Evolutionary conservation across 1,284 basidiomycete genomes (phyloP).

Genomic region (Puccinia polysora): DNA sequence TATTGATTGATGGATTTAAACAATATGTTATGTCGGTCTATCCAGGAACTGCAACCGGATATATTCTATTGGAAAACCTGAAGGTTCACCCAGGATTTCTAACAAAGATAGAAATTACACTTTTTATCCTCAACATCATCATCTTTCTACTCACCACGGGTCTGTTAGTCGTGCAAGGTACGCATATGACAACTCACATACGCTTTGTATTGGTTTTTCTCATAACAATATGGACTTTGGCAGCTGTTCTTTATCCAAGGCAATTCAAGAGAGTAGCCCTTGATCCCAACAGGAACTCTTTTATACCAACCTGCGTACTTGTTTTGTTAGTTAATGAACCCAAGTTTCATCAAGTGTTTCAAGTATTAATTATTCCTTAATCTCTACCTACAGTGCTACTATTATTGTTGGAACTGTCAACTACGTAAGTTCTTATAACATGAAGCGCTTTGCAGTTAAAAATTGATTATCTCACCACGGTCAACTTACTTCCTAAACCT

Average conservation of each 20-base stretch:
- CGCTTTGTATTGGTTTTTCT: no score
- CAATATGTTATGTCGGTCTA: no score
- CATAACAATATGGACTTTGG: no score
- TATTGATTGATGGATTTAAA: no score
- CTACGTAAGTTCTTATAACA: slow-evolving; percentile 10
- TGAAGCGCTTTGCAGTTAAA: no score
- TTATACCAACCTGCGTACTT: slow-evolving; percentile 33
- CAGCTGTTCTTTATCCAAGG: slow-evolving; percentile 26
- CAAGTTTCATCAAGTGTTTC: background rate
- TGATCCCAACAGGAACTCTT: slow-evolving; percentile 27
- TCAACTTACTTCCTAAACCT: no score
- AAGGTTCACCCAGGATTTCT: slow-evolving; percentile 8
- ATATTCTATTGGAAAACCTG: slow-evolving; percentile 20
- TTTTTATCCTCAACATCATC: slow-evolving; percentile 23
- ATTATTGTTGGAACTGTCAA: slow-evolving; percentile 31
- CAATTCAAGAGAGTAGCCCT: slow-evolving; percentile 28
- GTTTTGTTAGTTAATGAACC: slow-evolving; percentile 22
- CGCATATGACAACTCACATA: background rate
- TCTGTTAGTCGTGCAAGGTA: slow-evolving; percentile 24
- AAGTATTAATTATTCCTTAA: background rate
- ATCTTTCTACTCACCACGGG: slow-evolving; percentile 19
- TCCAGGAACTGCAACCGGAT: slow-evolving; percentile 26
- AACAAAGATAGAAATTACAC: slow-evolving; percentile 17
- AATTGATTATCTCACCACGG: no score
- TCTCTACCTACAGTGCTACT: slow-evolving; percentile 26